Percentiles rank a stretch among this genome's conserved stretches.
phyloP scores from a whole-genome alignment of 2,329 filamentous ascomycete genomes.

The Penicillium sp. region DNA sequence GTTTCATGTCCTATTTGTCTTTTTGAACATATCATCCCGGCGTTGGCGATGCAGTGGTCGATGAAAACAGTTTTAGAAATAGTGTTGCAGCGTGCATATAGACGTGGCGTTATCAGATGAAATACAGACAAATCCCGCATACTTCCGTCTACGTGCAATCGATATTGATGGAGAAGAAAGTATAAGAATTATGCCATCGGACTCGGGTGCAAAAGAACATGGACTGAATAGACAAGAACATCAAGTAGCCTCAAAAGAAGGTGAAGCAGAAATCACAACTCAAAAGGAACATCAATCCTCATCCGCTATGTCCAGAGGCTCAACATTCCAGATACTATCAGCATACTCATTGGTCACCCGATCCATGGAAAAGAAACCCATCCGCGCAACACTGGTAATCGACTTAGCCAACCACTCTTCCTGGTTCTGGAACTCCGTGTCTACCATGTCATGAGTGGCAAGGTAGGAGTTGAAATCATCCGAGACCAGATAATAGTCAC shows the following conservation, averaged over 20 bases:
- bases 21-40: not conserved
- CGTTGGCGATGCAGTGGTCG: not conserved
- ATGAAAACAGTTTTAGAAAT: not conserved
- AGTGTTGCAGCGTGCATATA: slow-evolving; percentile 2
- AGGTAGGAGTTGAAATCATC: slow-evolving; percentile 97
- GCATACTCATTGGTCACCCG: slow-evolving; percentile 97
- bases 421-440: slow-evolving; percentile 88
- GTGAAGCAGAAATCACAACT: not conserved
- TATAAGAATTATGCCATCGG: not conserved
- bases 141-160: not conserved
- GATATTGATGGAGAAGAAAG: not conserved
- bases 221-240: not conserved
- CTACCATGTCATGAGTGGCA: slow-evolving; percentile 87
- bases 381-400: slow-evolving; percentile 85
- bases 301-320: slow-evolving; percentile 68
- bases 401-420: slow-evolving; percentile 91
- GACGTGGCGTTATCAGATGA: not conserved
- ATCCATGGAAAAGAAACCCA: slow-evolving; percentile 98
- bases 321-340: slow-evolving; percentile 95
- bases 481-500: slow-evolving; percentile 96
- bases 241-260: not conserved
- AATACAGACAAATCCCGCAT: not conserved
- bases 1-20: not conserved
- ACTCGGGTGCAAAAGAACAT: not conserved
- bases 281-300: not conserved